phyloP scores from a whole-genome alignment of 495 filamentous ascomycete species.

The Penicillium taxi region DNA sequence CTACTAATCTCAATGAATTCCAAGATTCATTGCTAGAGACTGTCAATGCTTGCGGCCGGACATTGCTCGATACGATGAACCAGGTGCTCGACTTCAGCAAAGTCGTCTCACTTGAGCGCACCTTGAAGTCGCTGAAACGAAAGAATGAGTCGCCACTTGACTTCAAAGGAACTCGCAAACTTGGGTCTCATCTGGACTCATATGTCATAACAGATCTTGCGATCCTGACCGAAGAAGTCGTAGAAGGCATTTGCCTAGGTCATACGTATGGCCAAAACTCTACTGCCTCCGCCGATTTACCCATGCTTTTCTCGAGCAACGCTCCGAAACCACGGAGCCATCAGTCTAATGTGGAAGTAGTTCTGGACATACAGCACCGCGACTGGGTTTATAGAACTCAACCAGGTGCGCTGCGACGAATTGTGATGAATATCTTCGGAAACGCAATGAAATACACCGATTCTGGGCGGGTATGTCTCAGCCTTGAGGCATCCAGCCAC shows the following conservation, averaged over 20 bases:
- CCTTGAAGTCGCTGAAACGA: slow-evolving; percentile 33
- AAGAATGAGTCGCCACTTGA: slow-evolving; percentile 24
- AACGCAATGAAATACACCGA: slow-evolving; percentile 78
- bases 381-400: slow-evolving; percentile 59
- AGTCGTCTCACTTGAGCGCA: slow-evolving; percentile 50
- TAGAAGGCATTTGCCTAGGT: slow-evolving; percentile 48
- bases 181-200: slow-evolving; percentile 37
- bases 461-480: slow-evolving; percentile 56
- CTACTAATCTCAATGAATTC: slow-evolving; percentile 41
- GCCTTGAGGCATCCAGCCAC: slow-evolving; percentile 40
- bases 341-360: slow-evolving; percentile 43
- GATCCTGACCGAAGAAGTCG: slow-evolving; percentile 41
- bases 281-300: slow-evolving; percentile 19
- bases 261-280: slow-evolving; percentile 35
- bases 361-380: slow-evolving; percentile 55
- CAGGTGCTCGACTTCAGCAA: slow-evolving; percentile 69
- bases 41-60: slow-evolving; percentile 66
- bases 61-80: slow-evolving; percentile 71
- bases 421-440: slow-evolving; percentile 76
- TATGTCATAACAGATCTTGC: slow-evolving; percentile 38
- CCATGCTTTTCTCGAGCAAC: slow-evolving; percentile 13
- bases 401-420: slow-evolving; percentile 62
- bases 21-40: slow-evolving; percentile 63
- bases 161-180: slow-evolving; percentile 23
- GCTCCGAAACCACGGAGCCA: slow-evolving; percentile 1